Evolutionary conservation across 805 yeast species (phyloP).

Genomic region (Tetrapisispora phaffii): DNA sequence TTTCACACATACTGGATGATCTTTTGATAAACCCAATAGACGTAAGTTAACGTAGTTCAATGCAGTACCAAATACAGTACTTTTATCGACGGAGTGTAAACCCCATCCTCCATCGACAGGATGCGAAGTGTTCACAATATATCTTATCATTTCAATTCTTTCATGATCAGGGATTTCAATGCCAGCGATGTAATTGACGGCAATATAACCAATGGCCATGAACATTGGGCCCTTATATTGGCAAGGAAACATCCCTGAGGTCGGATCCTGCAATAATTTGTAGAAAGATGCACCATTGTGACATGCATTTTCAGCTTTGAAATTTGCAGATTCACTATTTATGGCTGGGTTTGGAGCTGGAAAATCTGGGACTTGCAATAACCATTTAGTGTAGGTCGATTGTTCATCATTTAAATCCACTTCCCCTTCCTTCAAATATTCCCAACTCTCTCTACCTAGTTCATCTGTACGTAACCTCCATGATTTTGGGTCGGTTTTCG

Average conservation of each 20-base stretch:
- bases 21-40: slow-evolving; percentile 60
- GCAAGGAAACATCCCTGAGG: slow-evolving; percentile 79
- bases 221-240: slow-evolving; percentile 98
- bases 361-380: slow-evolving; percentile 35
- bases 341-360: slow-evolving; percentile 32
- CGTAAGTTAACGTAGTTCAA: slow-evolving; percentile 78
- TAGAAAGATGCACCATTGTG: slow-evolving; percentile 67
- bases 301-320: slow-evolving; percentile 52
- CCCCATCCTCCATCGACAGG: slow-evolving; percentile 99
- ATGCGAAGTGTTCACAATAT: slow-evolving; percentile 82
- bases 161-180: slow-evolving; percentile 58
- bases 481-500: slow-evolving; percentile 52
- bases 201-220: slow-evolving; percentile 83
- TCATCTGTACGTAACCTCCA: slow-evolving; percentile 72
- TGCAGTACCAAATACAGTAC: slow-evolving; percentile 91
- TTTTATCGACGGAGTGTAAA: slow-evolving; percentile 79
- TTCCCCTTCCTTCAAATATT: slow-evolving; percentile 40
- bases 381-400: slow-evolving; percentile 45
- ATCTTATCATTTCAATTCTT: slow-evolving; percentile 65
- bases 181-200: slow-evolving; percentile 58
- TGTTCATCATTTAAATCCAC: slow-evolving; percentile 36
- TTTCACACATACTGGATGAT: slow-evolving; percentile 66
- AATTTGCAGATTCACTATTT: slow-evolving; percentile 10
- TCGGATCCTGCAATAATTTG: slow-evolving; percentile 56
- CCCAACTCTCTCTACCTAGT: slow-evolving; percentile 79